These are phyloP conservation scores for Eurotiales sp. DNA, from an alignment of 2,329 filamentous ascomycete species.

Conservation along the genomic window DNA sequence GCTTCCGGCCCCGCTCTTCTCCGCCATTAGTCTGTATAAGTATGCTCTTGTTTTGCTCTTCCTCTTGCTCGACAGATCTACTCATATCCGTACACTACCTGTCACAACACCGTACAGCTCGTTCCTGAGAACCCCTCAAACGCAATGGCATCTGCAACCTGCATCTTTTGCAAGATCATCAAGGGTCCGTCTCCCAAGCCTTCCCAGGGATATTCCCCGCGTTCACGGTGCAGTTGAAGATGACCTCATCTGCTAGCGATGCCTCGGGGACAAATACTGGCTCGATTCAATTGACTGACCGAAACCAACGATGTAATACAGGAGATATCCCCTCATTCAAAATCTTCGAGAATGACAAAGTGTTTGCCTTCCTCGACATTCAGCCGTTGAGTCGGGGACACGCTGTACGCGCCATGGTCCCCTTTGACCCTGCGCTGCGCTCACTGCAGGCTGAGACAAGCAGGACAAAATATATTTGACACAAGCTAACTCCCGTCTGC, in stretches of 20 bases:
- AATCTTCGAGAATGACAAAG: slow-evolving; percentile 90
- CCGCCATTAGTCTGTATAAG: slow-evolving; percentile 5
- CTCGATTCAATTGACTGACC: too few species aligned
- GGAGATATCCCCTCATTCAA: slow-evolving; percentile 96
- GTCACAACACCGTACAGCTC: too few species aligned
- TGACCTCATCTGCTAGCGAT: neutral
- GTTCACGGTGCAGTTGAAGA: slow-evolving; percentile 1
- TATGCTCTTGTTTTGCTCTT: neutral
- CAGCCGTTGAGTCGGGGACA: slow-evolving; percentile 84
- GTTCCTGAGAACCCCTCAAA: neutral
- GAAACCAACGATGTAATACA: slow-evolving; percentile 44
- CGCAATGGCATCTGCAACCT: slow-evolving; percentile 53
- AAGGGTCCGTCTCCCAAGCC: slow-evolving; percentile 58
- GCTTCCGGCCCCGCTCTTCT: slow-evolving; percentile 2
- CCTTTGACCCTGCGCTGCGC: slow-evolving; percentile 11
- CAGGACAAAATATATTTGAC: too few species aligned
- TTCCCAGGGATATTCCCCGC: neutral
- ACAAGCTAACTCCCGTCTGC: too few species aligned
- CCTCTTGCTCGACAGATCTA: neutral
- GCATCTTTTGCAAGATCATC: slow-evolving; percentile 98
- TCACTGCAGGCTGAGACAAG: neutral
- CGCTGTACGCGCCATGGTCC: slow-evolving; percentile 57
- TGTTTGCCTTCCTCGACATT: slow-evolving; percentile 94
- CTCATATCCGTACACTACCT: neutral
- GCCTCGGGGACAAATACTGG: neutral